These are phyloP conservation scores for Tricholoma hemisulphureum DNA, from an alignment of 768 basidiomycete genomes.

Conservation along the genomic window DNA sequence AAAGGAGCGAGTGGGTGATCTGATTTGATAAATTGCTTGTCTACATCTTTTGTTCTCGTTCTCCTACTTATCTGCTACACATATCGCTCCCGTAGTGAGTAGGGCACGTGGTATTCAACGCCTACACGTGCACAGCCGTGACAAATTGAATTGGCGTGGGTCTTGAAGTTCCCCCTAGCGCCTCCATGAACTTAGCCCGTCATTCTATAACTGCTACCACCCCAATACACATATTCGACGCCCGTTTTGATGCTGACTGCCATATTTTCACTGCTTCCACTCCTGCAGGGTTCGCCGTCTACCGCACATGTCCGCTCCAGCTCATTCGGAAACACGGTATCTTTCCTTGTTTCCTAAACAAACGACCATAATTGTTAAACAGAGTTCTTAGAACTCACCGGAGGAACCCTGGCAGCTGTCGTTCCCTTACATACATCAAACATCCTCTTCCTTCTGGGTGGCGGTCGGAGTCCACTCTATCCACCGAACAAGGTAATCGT, in stretches of 20 bases:
- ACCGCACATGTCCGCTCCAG: constrained; percentile 71
- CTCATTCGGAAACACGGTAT: constrained; percentile 81
- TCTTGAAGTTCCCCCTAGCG: too few relatives aligned
- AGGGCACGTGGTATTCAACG: background rate
- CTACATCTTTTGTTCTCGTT: constrained; percentile 12
- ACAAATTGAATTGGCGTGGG: constrained; percentile 2
- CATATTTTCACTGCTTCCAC: constrained; percentile 80
- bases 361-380: background rate
- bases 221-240: constrained; percentile 74
- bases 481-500: constrained; percentile 90
- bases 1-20: constrained; percentile 1
- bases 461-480: constrained; percentile 84
- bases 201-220: constrained; percentile 77
- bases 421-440: constrained; percentile 81
- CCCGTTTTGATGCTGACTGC: constrained; percentile 76
- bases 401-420: constrained; percentile 74
- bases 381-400: constrained; percentile 58
- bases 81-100: background rate
- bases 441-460: constrained; percentile 82
- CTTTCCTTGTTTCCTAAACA: constrained; percentile 17
- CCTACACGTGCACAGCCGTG: background rate
- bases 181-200: constrained; percentile 81
- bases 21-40: constrained; percentile 2
- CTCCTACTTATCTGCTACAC: background rate
- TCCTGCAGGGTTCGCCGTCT: constrained; percentile 80